Evolutionary conservation across 2,329 filamentous ascomycete genomes (phyloP), one percentile per base, ranked within the genome.

Genomic region (Claviceps maximensis): DNA sequence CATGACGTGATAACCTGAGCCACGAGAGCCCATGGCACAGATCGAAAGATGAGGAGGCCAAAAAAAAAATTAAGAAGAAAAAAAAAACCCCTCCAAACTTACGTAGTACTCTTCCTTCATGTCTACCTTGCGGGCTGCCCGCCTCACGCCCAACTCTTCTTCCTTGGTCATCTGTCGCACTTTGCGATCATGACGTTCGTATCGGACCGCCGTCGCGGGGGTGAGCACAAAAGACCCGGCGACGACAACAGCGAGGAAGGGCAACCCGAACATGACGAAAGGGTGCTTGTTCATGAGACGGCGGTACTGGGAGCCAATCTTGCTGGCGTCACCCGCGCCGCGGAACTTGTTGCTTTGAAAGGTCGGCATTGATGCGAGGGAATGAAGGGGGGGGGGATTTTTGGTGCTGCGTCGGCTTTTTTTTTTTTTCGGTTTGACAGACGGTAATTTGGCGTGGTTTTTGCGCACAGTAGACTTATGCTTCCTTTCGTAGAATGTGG

Each of bases 141-240:
- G 85, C 50, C 87, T 84, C 52, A 97, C 76, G 13, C 88, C 84
- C 66, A 98, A 75, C 61, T 88, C 87, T 68, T 98, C 89, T 55
- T 96, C 87, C 61, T 86, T 82, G 55, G 80, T 86, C 71, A 97
- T 69, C 71, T 90, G 86, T 62, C 86, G 80, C 55, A 96, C 88
- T 71, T 88, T 91, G 57, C 89, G 82, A 67, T 98, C 93, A 64
- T 96, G 83, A 57, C 87, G 82, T 72, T 98, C 93, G 70, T 97
- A 98, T 54, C 94, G 81, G 49, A 98, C 75, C 15, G 94, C 93
- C 23, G 94, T 91, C 5, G 91, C 93, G 1, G 91, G 93, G 0
- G 93, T 97, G 49, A 98, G 78, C 61, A 95, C 86, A 69, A 98
- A 98, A 3, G 88, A 95, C 0, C 89, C 91, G 1, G 85, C 88